Evolutionary conservation across 2,329 filamentous ascomycete species (phyloP), one percentile per base, ranked within the genome.

Genomic region (Pseudopithomyces chartarum): DNA sequence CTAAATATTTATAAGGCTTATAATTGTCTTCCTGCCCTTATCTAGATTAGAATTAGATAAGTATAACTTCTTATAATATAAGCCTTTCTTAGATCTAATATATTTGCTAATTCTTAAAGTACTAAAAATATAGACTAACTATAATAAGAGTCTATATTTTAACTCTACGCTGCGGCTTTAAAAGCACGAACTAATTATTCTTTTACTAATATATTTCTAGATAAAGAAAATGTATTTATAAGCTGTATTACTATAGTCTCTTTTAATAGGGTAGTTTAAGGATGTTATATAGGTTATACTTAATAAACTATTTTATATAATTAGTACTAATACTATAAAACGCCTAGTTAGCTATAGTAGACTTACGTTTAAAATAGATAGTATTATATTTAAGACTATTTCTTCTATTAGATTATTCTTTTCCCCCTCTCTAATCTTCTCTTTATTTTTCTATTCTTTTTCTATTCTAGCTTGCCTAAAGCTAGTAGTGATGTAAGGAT

Each of bases 271-370:
- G 52, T 22, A 58, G 52, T n/a, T n/a, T n/a, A n/a, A n/a, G n/a
- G n/a, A n/a, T n/a, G n/a, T n/a, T n/a, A n/a, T n/a, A n/a, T n/a
- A n/a, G n/a, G n/a, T n/a, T n/a, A n/a, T n/a, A n/a, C 52, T 58
- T 58, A 26, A 58, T 58, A 36, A 58, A 58, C 55, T 58, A 20
- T 58, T 34, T 39, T 54, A 40, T 58, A 23, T n/a, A n/a, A n/a
- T n/a, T n/a, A 58, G 51, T 40, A 58, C 39, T 58, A 55, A 58
- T 55, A 20, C 55, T 39, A 54, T 58, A 58, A 58, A 58, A 55
- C 47, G 52, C 47, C 40, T 56, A 29, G 53, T 32, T 58, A 36
- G 56, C 53, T 20, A 36, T 32, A 54, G 53, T 59, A 52, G 42
- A 59, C 56, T 59, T 34, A 59, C 32, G 39, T 59, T 59, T 59